Conservation (phyloP, 305 asterid genomes). For the Ilex paraguariensis region DNA sequence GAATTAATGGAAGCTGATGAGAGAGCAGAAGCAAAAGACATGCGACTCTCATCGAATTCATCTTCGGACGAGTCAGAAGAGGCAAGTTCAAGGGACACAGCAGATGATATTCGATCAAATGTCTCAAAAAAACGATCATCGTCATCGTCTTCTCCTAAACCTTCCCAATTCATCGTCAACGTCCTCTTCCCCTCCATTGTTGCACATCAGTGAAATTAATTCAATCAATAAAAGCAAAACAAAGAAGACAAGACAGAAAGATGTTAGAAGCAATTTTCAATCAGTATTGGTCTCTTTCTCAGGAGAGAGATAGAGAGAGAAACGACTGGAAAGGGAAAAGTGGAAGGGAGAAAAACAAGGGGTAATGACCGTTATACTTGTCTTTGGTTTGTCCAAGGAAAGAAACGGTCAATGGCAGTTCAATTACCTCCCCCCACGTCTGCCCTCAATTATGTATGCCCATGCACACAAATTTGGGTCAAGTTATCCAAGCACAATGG, state of each 20-base stretch:
- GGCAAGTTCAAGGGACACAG: constrained; percentile 36
- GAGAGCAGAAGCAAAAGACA: constrained; percentile 52
- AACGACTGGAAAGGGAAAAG: constrained; percentile 25
- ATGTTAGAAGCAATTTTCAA: not conserved
- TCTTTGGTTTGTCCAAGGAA: constrained; percentile 12
- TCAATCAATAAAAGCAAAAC: constrained; percentile 9
- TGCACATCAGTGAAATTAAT: constrained; percentile 25
- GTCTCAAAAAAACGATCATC: constrained; percentile 88
- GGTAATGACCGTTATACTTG: constrained; percentile 20
- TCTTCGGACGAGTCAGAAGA: constrained; percentile 45
- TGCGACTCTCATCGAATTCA: constrained; percentile 73
- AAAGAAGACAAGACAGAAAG: not conserved
- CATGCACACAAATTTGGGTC: no score
- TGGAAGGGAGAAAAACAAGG: constrained; percentile 71
- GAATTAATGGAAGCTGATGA: constrained; percentile 39
- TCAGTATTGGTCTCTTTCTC: not conserved
- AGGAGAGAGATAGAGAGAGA: constrained; percentile 16
- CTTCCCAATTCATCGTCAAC: constrained; percentile 88
- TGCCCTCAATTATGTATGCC: not conserved
- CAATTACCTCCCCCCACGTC: constrained; percentile 16
- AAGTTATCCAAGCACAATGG: no score
- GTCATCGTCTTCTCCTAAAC: constrained; percentile 53
- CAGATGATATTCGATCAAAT: constrained; percentile 47
- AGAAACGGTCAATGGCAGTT: constrained; percentile 11
- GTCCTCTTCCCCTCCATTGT: constrained; percentile 59